A percentile compares a stretch with the other conserved stretches of the same genome.
Conservation (phyloP, 352 stramenopile species). For the Phytophthora palmivora region DNA sequence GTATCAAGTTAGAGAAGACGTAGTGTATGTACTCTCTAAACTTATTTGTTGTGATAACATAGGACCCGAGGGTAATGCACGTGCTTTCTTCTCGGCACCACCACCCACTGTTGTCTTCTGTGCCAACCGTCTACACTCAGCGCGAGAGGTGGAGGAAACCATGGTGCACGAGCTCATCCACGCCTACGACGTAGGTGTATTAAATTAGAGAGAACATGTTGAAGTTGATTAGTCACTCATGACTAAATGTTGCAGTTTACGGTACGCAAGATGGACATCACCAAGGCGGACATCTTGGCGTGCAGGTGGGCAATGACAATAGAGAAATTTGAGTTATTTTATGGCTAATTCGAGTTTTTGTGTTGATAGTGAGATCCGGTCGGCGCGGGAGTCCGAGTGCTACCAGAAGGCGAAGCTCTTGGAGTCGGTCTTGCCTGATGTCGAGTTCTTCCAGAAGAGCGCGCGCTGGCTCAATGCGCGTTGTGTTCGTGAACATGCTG, state of each 20-base stretch:
- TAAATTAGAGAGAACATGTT: not conserved
- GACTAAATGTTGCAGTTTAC: constrained; percentile 57
- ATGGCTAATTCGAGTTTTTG: not conserved
- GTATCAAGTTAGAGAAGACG: constrained; percentile 1
- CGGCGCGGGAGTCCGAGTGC: constrained; percentile 84
- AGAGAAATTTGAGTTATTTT: not conserved
- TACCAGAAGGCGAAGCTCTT: constrained; percentile 80
- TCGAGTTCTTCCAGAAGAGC: constrained; percentile 72
- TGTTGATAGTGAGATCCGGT: constrained; percentile 72
- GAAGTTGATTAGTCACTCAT: constrained; percentile 19
- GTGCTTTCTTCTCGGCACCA: constrained; percentile 85
- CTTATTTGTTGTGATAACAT: constrained; percentile 3
- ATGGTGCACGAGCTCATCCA: constrained; percentile 90
- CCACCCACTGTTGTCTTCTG: constrained; percentile 86
- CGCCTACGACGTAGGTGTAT: constrained; percentile 74
- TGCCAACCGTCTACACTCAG: constrained; percentile 78
- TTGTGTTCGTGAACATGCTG: constrained; percentile 79
- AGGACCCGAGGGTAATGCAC: constrained; percentile 79
- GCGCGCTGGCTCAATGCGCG: constrained; percentile 64
- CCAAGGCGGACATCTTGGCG: constrained; percentile 74
- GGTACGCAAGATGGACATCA: constrained; percentile 88
- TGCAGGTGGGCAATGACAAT: constrained; percentile 54
- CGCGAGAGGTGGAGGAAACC: constrained; percentile 78
- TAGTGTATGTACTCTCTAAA: not conserved
- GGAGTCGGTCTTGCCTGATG: constrained; percentile 57